A percentile compares a stretch with the other conserved stretches of the same genome.
Evolutionary conservation across 192 early-diverging fungal species (phyloP).

Genomic region (Podila minutissima): DNA sequence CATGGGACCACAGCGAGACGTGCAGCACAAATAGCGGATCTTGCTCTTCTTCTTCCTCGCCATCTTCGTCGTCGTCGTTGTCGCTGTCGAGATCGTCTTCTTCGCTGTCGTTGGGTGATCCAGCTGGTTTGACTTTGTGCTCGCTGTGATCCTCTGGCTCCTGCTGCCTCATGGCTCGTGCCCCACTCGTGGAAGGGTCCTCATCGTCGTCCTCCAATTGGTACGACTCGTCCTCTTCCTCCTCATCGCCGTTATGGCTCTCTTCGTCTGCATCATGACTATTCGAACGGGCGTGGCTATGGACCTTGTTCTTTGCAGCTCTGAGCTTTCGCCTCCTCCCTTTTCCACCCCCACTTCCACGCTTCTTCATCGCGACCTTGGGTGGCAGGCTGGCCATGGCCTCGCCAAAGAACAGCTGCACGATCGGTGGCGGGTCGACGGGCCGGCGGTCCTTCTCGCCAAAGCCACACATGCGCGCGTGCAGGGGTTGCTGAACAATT

Average conservation of each 20-base stretch:
- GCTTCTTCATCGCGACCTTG: background rate
- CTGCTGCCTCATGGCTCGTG: background rate
- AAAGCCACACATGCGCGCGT: slow-evolving; percentile 84
- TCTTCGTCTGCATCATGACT: background rate
- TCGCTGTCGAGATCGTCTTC: background rate
- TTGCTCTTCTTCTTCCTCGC: slow-evolving; percentile 22
- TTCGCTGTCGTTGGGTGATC: background rate
- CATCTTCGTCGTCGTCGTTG: background rate
- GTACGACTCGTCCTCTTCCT: background rate
- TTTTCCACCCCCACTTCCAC: background rate
- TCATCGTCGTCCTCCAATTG: slow-evolving; percentile 1
- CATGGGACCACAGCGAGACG: slow-evolving; percentile 69
- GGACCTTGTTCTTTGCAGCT: no score
- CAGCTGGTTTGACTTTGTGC: background rate
- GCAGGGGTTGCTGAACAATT: slow-evolving; percentile 79
- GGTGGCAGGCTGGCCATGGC: slow-evolving; percentile 44
- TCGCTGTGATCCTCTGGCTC: slow-evolving; percentile 3
- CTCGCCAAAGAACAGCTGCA: slow-evolving; percentile 71
- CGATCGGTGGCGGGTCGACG: slow-evolving; percentile 80
- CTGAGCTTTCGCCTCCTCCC: no score
- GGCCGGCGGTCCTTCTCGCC: slow-evolving; percentile 85
- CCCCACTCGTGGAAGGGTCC: background rate
- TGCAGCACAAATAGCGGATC: slow-evolving; percentile 72
- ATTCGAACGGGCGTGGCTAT: no score
- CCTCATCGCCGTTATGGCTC: background rate